Evolutionary conservation across 129 eudicot species (phyloP).

Genomic region (Artemisia tridentata): DNA sequence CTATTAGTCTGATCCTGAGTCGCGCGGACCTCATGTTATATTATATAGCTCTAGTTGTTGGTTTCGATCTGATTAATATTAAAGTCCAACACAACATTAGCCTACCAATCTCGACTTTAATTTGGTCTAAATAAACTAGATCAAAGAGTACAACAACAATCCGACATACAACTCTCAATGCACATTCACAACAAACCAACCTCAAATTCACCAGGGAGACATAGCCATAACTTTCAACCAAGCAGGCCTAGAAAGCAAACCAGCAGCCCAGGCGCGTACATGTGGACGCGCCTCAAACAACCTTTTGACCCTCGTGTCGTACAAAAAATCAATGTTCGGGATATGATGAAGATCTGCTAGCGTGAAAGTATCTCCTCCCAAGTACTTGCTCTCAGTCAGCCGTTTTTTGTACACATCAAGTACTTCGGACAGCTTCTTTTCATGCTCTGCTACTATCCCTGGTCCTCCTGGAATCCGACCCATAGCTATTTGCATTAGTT

Average conservation of each 20-base stretch:
- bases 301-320: conserved; percentile 33
- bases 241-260: conserved; percentile 54
- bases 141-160: not conserved
- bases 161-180: conserved; percentile 13
- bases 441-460: conserved; percentile 26
- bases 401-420: conserved; percentile 52
- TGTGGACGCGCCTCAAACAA: conserved; percentile 51
- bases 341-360: conserved; percentile 53
- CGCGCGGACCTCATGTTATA: too few species aligned
- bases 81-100: not conserved
- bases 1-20: too few species aligned
- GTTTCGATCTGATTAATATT: too few species aligned
- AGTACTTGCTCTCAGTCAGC: conserved; percentile 39
- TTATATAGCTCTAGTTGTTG: too few species aligned
- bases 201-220: conserved; percentile 18
- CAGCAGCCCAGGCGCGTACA: conserved; percentile 48
- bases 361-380: conserved; percentile 50
- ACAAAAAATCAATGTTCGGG: conserved; percentile 35
- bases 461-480: conserved; percentile 18
- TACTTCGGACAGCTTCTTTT: conserved; percentile 37
- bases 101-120: conserved; percentile 4
- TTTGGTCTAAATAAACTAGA: conserved; percentile 11
- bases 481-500: conserved; percentile 27
- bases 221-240: conserved; percentile 42
- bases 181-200: not conserved